Evolutionary conservation across 306 rosid species (phyloP).

Genomic region (Urtica urens): DNA sequence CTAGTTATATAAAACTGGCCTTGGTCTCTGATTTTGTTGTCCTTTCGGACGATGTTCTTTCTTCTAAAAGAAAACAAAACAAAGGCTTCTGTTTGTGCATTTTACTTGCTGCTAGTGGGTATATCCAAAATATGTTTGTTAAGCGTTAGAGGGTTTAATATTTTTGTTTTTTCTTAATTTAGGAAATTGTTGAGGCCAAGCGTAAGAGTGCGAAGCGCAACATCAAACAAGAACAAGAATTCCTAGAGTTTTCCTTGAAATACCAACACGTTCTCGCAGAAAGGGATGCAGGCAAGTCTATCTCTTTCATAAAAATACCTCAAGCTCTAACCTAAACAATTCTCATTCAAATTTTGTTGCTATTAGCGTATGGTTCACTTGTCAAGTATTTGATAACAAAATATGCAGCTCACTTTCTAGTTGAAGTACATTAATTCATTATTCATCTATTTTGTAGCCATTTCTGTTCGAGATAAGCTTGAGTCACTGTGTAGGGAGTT

Average conservation of each 20-base stretch:
- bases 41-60: too few relatives aligned
- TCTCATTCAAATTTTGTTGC: not conserved
- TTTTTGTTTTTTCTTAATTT: constrained; percentile 14
- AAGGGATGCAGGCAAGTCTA: constrained; percentile 71
- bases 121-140: not conserved
- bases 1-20: too few relatives aligned
- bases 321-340: not conserved
- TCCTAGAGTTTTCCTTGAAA: constrained; percentile 72
- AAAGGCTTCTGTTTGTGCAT: too few relatives aligned
- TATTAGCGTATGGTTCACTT: too few relatives aligned
- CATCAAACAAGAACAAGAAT: constrained; percentile 82
- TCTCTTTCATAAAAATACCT: constrained; percentile 4
- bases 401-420: too few relatives aligned
- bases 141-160: not conserved
- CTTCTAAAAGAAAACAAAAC: too few relatives aligned
- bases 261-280: constrained; percentile 81
- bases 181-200: constrained; percentile 68
- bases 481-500: constrained; percentile 95
- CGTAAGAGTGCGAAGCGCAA: constrained; percentile 67
- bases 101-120: not conserved
- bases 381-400: too few relatives aligned
- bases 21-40: too few relatives aligned
- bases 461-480: constrained; percentile 79
- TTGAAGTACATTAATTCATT: too few relatives aligned
- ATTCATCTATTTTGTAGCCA: constrained; percentile 36